A percentile compares a stretch with the other conserved stretches of the same genome.
These are phyloP conservation scores for Leptographium galeiforme DNA, from an alignment of 2,329 filamentous ascomycete genomes.

Conservation along the genomic window DNA sequence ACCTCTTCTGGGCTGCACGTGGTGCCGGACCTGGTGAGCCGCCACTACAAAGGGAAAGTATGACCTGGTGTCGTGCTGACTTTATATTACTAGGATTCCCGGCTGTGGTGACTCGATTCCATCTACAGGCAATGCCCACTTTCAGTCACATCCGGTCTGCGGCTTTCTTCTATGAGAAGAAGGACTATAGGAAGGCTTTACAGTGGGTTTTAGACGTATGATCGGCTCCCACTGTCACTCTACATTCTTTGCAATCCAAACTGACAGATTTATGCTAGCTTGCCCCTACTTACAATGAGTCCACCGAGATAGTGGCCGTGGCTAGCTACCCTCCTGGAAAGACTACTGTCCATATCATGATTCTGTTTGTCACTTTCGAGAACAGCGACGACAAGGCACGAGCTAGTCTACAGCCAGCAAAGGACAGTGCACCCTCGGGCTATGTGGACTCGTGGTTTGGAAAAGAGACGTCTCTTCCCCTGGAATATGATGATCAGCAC, in stretches of 20 bases:
- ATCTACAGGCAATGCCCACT: conserved; percentile 25
- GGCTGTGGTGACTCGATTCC: conserved; percentile 35
- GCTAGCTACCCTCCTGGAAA: conserved; percentile 18
- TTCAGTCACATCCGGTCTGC: conserved; percentile 4
- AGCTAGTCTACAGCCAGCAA: conserved; percentile 21
- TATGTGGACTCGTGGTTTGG: conserved; percentile 8
- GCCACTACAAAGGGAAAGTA: background rate
- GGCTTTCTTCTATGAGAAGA: conserved; percentile 31
- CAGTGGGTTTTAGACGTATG: conserved; percentile 1
- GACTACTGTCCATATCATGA: conserved; percentile 19
- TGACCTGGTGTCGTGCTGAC: background rate
- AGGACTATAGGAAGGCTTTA: conserved; percentile 24
- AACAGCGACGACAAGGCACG: conserved; percentile 19
- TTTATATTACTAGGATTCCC: conserved; percentile 27
- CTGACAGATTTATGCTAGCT: background rate
- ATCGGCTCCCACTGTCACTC: too few species aligned
- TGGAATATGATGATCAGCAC: conserved; percentile 29
- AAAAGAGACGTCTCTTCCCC: conserved; percentile 21
- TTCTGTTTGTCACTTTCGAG: conserved; percentile 28
- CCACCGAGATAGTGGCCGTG: conserved; percentile 27
- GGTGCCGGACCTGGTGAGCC: conserved; percentile 28
- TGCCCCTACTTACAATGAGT: conserved; percentile 7
- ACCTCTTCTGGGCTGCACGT: conserved; percentile 35
- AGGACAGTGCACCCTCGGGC: conserved; percentile 24
- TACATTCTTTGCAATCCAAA: background rate